Percentiles rank a stretch among this genome's conserved stretches.
Evolutionary conservation across 352 stramenopile species (phyloP).

Genomic region (Aphanomyces euteiches): DNA sequence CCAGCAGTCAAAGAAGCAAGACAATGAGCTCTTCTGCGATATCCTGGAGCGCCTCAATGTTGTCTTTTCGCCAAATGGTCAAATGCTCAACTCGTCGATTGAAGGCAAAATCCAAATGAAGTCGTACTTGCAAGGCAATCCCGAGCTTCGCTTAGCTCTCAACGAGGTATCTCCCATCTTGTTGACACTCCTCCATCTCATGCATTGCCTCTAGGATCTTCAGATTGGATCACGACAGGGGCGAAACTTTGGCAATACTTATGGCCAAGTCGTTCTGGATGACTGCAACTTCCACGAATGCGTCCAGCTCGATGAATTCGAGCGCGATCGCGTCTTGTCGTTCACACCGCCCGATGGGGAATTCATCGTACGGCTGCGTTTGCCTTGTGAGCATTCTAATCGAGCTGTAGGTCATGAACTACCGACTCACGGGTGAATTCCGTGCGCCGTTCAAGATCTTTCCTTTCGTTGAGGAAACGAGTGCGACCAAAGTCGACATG

Average conservation of each 20-base stretch:
- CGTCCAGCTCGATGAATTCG: slow-evolving; percentile 95
- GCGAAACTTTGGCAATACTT: slow-evolving; percentile 44
- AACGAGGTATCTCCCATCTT: slow-evolving; percentile 67
- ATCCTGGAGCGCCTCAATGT: slow-evolving; percentile 98
- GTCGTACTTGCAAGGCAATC: slow-evolving; percentile 97
- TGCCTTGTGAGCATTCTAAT: slow-evolving; percentile 33
- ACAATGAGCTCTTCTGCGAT: slow-evolving; percentile 99
- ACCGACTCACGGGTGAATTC: slow-evolving; percentile 97
- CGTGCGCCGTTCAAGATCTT: slow-evolving; percentile 97
- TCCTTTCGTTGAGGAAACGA: slow-evolving; percentile 94
- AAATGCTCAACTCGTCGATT: slow-evolving; percentile 97
- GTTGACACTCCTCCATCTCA: background rate
- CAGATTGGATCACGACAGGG: slow-evolving; percentile 88
- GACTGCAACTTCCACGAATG: slow-evolving; percentile 99
- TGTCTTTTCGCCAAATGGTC: slow-evolving; percentile 94
- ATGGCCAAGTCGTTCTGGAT: slow-evolving; percentile 93
- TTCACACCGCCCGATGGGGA: slow-evolving; percentile 81
- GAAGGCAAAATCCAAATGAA: slow-evolving; percentile 98
- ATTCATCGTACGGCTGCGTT: slow-evolving; percentile 43
- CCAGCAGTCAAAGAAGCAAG: slow-evolving; percentile 73
- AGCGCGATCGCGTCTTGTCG: slow-evolving; percentile 80
- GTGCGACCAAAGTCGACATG: slow-evolving; percentile 93
- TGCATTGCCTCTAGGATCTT: slow-evolving; percentile 60
- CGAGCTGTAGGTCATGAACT: slow-evolving; percentile 95
- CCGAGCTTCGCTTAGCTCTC: slow-evolving; percentile 92